Evolutionary conservation across 345 rosid genomes (phyloP).

Genomic region (Eucalyptus curtisii): DNA sequence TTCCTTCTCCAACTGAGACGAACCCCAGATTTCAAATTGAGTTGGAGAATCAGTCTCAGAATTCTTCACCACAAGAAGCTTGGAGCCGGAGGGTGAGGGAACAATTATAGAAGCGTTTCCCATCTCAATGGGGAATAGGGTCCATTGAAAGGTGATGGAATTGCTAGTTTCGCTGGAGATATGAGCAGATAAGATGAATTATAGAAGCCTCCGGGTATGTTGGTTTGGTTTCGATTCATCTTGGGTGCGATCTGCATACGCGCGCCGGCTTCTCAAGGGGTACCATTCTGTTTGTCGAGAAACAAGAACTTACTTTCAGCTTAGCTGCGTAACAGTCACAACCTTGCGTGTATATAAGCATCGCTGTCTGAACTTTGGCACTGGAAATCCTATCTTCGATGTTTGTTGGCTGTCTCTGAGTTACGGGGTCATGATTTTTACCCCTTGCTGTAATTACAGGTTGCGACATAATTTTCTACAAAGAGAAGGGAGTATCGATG

Average conservation of each 20-base stretch:
- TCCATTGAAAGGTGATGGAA: slow-evolving; percentile 50
- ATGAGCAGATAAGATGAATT: slow-evolving; percentile 41
- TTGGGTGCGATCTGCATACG: neutral
- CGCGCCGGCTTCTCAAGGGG: neutral
- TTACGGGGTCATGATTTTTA: neutral
- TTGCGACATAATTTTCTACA: slow-evolving; percentile 66
- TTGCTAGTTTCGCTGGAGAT: slow-evolving; percentile 28
- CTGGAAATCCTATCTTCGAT: neutral
- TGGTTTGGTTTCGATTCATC: neutral
- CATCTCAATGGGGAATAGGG: slow-evolving; percentile 85
- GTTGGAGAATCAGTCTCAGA: slow-evolving; percentile 75
- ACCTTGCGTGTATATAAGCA: neutral
- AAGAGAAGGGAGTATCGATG: slow-evolving; percentile 84
- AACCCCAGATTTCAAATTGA: slow-evolving; percentile 76
- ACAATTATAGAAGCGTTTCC: slow-evolving; percentile 45
- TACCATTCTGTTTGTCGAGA: neutral
- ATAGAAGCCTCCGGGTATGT: neutral
- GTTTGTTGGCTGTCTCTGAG: neutral
- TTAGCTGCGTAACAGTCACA: neutral
- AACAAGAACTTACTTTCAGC: neutral
- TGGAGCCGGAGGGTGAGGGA: slow-evolving; percentile 84
- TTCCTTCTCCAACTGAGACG: slow-evolving; percentile 72
- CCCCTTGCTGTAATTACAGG: slow-evolving; percentile 17
- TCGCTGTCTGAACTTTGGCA: neutral
- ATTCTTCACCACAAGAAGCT: slow-evolving; percentile 68